Conservation (phyloP, 2,329 filamentous ascomycete species). For the Fusarium sp. region DNA sequence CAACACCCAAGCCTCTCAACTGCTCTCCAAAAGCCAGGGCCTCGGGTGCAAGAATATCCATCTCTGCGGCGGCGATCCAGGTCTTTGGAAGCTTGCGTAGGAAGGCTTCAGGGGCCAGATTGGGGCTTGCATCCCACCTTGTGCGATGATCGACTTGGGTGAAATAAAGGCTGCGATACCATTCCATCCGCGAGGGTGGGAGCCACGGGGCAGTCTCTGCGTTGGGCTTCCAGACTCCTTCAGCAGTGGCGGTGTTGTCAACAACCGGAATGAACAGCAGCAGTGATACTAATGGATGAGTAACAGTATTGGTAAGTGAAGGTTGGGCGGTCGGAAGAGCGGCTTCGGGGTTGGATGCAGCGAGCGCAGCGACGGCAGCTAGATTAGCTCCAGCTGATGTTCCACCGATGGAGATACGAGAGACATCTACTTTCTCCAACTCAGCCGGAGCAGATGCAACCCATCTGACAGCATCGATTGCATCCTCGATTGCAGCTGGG, state of each 20-base stretch:
- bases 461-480: conserved; percentile 47
- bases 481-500: conserved; percentile 49
- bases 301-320: conserved; percentile 16
- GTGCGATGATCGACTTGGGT: conserved; percentile 34
- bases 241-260: conserved; percentile 47
- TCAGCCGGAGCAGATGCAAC: conserved; percentile 33
- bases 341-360: conserved; percentile 23
- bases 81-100: conserved; percentile 44
- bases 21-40: conserved; percentile 44
- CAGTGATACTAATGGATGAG: conserved; percentile 20
- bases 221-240: conserved; percentile 39
- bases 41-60: conserved; percentile 48
- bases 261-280: conserved; percentile 47
- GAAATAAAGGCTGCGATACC: conserved; percentile 51
- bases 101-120: conserved; percentile 39
- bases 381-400: conserved; percentile 45
- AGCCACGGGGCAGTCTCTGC: conserved; percentile 47
- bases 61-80: conserved; percentile 47
- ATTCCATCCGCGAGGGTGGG: conserved; percentile 47
- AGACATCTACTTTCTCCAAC: conserved; percentile 39
- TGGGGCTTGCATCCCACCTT: conserved; percentile 48
- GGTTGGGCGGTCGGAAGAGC: conserved; percentile 32
- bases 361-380: conserved; percentile 37
- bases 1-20: conserved; percentile 35
- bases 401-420: conserved; percentile 45